A percentile compares a stretch with the other conserved stretches of the same genome.
phyloP scores from a whole-genome alignment of 1,284 basidiomycete species.

The Agroathelia rolfsii region DNA sequence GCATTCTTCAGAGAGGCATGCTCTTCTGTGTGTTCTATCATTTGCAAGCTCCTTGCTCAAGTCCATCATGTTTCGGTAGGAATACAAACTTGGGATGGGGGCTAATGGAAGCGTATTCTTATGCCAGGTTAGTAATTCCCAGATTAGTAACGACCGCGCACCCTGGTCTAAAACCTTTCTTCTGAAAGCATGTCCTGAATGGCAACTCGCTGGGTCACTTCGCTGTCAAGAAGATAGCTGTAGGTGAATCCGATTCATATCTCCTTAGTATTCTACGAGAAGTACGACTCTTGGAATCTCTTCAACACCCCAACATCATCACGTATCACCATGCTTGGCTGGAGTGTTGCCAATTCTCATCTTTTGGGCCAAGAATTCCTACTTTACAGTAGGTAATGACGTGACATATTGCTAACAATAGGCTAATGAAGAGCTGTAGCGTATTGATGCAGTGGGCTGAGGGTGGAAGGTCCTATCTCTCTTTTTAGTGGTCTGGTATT shows the following conservation, averaged over 20 bases:
- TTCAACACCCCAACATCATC: constrained; percentile 87
- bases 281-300: constrained; percentile 58
- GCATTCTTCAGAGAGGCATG: no score
- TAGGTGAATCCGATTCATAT: constrained; percentile 81
- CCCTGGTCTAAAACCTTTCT: neutral
- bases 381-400: constrained; percentile 56
- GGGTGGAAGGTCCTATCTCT: constrained; percentile 47
- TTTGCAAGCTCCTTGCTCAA: no score
- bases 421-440: no score
- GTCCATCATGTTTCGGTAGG: no score
- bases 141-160: constrained; percentile 1
- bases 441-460: constrained; percentile 93
- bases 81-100: constrained; percentile 81
- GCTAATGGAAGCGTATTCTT: constrained; percentile 85
- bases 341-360: constrained; percentile 74
- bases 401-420: constrained; percentile 5
- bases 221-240: constrained; percentile 92
- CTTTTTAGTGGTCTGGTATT: constrained; percentile 1
- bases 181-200: constrained; percentile 63
- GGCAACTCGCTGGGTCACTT: constrained; percentile 76
- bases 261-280: constrained; percentile 75
- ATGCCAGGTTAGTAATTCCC: constrained; percentile 52
- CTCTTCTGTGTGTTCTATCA: no score
- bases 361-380: constrained; percentile 76
- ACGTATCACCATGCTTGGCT: constrained; percentile 96